These are phyloP conservation scores for Mycena galericulata DNA, from an alignment of 768 basidiomycete genomes.

Conservation along the genomic window DNA sequence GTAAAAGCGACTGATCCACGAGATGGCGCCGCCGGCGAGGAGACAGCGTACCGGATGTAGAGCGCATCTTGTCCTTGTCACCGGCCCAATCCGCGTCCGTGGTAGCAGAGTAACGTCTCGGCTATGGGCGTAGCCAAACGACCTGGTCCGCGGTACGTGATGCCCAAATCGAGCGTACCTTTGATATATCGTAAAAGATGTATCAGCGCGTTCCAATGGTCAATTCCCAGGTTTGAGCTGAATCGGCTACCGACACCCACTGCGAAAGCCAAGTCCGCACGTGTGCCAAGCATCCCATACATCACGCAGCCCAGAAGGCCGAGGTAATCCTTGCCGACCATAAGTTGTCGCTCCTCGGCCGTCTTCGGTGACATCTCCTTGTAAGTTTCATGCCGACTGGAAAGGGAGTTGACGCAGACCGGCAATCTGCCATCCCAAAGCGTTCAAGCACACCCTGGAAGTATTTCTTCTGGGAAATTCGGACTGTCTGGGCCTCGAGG, in stretches of 20 bases:
- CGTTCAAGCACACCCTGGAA: background rate
- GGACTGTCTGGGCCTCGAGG: background rate
- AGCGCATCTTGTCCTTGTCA: background rate
- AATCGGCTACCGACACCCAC: background rate
- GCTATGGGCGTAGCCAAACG: background rate
- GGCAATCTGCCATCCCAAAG: background rate
- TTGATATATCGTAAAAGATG: background rate
- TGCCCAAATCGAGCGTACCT: background rate
- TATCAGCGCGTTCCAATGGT: background rate
- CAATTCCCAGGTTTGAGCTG: background rate
- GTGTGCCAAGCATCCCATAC: conserved; percentile 4
- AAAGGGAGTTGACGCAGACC: background rate
- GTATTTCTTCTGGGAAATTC: background rate
- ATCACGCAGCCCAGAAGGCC: background rate
- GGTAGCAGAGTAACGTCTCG: background rate
- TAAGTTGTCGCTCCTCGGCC: background rate
- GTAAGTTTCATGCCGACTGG: background rate
- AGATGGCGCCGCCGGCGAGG: background rate
- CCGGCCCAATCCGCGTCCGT: background rate
- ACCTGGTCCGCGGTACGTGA: background rate
- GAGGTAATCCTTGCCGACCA: conserved; percentile 6
- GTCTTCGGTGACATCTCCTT: conserved; percentile 4
- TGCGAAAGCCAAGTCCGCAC: background rate
- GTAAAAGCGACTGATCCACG: conserved; percentile 4
- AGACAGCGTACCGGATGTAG: background rate